phyloP scores from a whole-genome alignment of 192 early-diverging fungal genomes.

The Piromyces finnis region DNA sequence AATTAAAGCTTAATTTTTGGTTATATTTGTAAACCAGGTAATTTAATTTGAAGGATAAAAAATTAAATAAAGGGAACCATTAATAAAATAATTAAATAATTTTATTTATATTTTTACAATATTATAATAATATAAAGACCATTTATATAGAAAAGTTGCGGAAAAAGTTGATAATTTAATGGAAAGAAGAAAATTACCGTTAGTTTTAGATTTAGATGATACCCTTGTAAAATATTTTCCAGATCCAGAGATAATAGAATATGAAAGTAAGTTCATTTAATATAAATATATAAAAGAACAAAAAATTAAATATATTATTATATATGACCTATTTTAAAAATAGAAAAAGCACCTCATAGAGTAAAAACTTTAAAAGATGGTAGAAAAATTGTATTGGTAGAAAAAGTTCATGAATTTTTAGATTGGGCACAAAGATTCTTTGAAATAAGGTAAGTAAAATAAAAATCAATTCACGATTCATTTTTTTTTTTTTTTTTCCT shows the following conservation, averaged over 20 bases:
- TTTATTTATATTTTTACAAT: too few species aligned
- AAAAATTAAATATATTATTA: too few species aligned
- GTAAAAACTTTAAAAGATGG: constrained; percentile 38
- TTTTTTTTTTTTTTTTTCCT: too few species aligned
- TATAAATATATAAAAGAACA: too few species aligned
- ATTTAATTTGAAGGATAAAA: not conserved
- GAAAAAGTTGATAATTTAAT: constrained; percentile 25
- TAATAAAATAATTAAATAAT: too few species aligned
- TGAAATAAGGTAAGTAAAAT: too few species aligned
- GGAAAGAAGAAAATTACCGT: constrained; percentile 28
- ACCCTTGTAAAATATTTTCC: constrained; percentile 55
- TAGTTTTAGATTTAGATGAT: constrained; percentile 63
- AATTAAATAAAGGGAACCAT: too few species aligned
- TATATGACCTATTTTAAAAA: not conserved
- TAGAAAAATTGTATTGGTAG: constrained; percentile 37
- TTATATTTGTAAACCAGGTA: not conserved
- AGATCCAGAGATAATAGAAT: constrained; percentile 9
- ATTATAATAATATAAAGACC: not conserved
- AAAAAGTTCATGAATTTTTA: constrained; percentile 49
- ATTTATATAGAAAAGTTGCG: not conserved
- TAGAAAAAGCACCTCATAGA: constrained; percentile 15
- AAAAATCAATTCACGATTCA: too few species aligned
- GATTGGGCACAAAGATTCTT: constrained; percentile 41
- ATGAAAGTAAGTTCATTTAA: not conserved
- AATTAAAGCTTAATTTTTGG: not conserved